Conservation (phyloP, 2,329 filamentous ascomycete species). For the Pseudodiploospora longispora region DNA sequence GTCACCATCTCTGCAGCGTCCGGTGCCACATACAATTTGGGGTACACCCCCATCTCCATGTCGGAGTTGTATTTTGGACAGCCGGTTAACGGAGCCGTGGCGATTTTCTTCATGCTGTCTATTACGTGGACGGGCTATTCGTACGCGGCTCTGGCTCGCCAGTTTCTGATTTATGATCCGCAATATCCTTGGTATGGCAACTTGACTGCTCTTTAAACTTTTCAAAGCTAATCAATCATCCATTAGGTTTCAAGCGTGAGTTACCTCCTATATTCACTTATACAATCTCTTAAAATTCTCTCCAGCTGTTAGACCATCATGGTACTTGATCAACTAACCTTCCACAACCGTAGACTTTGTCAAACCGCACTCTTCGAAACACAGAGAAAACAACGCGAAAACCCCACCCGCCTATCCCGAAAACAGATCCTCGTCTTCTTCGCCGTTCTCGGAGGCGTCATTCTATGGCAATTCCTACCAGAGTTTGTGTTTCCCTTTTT, state of each 20-base stretch:
- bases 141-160: conserved; percentile 48
- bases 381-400: conserved; percentile 42
- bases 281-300: not conserved
- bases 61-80: conserved; percentile 50
- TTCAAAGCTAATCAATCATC: not conserved
- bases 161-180: conserved; percentile 51
- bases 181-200: conserved; percentile 21
- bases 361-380: conserved; percentile 54
- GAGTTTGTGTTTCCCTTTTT: conserved; percentile 54
- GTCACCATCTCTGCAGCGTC: conserved; percentile 46
- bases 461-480: conserved; percentile 54
- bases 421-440: conserved; percentile 53
- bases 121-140: conserved; percentile 51
- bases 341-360: conserved; percentile 23
- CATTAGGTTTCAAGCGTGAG: conserved; percentile 32
- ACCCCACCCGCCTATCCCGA: conserved; percentile 38
- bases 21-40: conserved; percentile 43
- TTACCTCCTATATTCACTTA: not conserved
- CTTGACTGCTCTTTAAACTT: not conserved
- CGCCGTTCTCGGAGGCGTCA: conserved; percentile 40
- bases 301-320: not conserved
- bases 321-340: conserved; percentile 3
- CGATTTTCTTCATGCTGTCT: conserved; percentile 52
- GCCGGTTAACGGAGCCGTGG: conserved; percentile 42
- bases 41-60: conserved; percentile 43